Percentiles rank a stretch among this genome's conserved stretches.
These are phyloP conservation scores for Colletotrichum simmondsii DNA, from an alignment of 2,329 filamentous ascomycete genomes.

Conservation along the genomic window DNA sequence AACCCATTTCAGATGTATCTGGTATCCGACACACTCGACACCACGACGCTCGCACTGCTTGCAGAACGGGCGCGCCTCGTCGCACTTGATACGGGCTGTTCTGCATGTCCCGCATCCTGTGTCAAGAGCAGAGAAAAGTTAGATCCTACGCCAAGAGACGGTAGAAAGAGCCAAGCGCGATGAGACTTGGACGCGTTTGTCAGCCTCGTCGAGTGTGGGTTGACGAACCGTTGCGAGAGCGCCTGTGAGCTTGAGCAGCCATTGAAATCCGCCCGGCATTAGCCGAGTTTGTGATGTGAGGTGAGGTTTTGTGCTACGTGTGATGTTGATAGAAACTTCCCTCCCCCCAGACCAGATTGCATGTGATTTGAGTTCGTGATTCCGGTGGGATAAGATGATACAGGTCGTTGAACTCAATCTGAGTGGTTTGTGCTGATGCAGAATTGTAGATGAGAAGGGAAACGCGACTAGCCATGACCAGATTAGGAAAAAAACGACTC, in stretches of 20 bases:
- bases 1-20: constrained; percentile 24
- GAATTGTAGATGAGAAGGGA: background rate
- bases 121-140: background rate
- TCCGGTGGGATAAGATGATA: background rate
- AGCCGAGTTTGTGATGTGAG: background rate
- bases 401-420: background rate
- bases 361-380: background rate
- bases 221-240: background rate
- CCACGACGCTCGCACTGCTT: constrained; percentile 1
- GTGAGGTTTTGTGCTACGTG: background rate
- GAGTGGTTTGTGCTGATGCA: background rate
- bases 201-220: background rate
- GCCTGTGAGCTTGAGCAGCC: background rate
- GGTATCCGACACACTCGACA: constrained; percentile 19
- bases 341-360: background rate
- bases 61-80: constrained; percentile 17
- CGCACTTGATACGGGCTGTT: constrained; percentile 17
- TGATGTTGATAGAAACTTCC: background rate
- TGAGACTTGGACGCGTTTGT: too few species aligned
- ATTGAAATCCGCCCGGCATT: background rate
- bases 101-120: constrained; percentile 16
- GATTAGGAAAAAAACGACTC: background rate
- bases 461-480: background rate
- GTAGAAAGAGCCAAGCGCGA: too few species aligned
- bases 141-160: background rate